Evolutionary conservation across 441 rosid species (phyloP).

Genomic region (Melastoma candidum): DNA sequence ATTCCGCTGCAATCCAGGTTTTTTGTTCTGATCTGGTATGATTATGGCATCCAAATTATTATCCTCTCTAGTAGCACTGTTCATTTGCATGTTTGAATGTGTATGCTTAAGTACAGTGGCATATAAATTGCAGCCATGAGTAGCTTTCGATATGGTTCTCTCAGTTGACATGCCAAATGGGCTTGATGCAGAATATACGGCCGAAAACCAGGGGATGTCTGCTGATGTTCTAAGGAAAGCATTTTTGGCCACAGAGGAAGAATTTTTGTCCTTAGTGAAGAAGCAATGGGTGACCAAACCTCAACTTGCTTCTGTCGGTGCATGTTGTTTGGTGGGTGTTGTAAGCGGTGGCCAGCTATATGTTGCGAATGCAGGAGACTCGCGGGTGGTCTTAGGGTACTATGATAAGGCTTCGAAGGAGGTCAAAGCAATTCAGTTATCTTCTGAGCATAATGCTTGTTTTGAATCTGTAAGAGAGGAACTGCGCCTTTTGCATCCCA

Average conservation of each 20-base stretch:
- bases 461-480: constrained; percentile 80
- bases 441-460: constrained; percentile 78
- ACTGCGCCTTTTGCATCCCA: constrained; percentile 62
- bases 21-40: no score
- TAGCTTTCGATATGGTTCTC: no score
- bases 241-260: constrained; percentile 75
- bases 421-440: constrained; percentile 67
- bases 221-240: constrained; percentile 75
- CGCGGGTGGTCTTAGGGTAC: constrained; percentile 74
- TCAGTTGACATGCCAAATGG: no score
- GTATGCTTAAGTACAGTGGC: no score
- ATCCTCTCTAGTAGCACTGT: no score
- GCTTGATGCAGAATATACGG: constrained; percentile 45
- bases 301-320: constrained; percentile 82
- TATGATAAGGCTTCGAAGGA: constrained; percentile 33
- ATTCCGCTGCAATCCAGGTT: no score
- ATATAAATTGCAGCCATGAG: no score
- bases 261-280: constrained; percentile 61
- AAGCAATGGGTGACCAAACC: constrained; percentile 60
- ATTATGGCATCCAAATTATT: no score
- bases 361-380: constrained; percentile 88
- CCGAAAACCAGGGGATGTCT: constrained; percentile 58
- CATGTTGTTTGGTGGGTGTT: constrained; percentile 85
- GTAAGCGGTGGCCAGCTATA: constrained; percentile 59
- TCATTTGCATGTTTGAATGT: no score